These are phyloP conservation scores for Penicillium griseofulvum DNA, from an alignment of 2,329 filamentous ascomycete species.

Conservation along the genomic window DNA sequence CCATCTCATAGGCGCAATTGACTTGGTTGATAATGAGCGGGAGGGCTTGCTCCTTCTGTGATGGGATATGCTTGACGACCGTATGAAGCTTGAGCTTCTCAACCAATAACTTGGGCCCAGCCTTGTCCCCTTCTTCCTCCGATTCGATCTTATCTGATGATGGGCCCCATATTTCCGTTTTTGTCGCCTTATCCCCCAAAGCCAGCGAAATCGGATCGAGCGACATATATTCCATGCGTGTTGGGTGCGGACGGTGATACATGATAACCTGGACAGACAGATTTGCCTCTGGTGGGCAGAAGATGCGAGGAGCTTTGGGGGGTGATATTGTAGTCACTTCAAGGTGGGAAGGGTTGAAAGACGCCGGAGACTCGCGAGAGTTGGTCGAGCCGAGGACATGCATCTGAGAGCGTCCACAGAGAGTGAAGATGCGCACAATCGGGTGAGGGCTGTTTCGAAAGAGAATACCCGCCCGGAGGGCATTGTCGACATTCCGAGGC, in stretches of 20 bases:
- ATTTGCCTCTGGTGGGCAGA: slow-evolving; percentile 62
- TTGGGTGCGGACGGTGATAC: slow-evolving; percentile 81
- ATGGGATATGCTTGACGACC: slow-evolving; percentile 71
- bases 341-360: slow-evolving; percentile 68
- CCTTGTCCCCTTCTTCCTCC: slow-evolving; percentile 68
- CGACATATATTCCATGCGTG: slow-evolving; percentile 94
- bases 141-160: slow-evolving; percentile 62
- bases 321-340: slow-evolving; percentile 55
- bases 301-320: slow-evolving; percentile 65
- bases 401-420: slow-evolving; percentile 79
- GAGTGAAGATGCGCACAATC: slow-evolving; percentile 73
- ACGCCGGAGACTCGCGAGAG: slow-evolving; percentile 46
- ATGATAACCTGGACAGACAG: slow-evolving; percentile 82
- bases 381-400: slow-evolving; percentile 86
- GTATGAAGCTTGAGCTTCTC: slow-evolving; percentile 88
- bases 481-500: slow-evolving; percentile 80
- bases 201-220: slow-evolving; percentile 84
- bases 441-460: slow-evolving; percentile 80
- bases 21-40: slow-evolving; percentile 85
- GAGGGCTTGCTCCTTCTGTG: slow-evolving; percentile 78
- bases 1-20: slow-evolving; percentile 92
- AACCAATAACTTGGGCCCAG: slow-evolving; percentile 65
- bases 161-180: slow-evolving; percentile 29
- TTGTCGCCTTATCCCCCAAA: slow-evolving; percentile 66
- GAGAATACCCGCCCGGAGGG: slow-evolving; percentile 77